Base-by-base conservation (phyloP, 441 rosid species). In the Rhodomyrtus psidioides region DNA sequence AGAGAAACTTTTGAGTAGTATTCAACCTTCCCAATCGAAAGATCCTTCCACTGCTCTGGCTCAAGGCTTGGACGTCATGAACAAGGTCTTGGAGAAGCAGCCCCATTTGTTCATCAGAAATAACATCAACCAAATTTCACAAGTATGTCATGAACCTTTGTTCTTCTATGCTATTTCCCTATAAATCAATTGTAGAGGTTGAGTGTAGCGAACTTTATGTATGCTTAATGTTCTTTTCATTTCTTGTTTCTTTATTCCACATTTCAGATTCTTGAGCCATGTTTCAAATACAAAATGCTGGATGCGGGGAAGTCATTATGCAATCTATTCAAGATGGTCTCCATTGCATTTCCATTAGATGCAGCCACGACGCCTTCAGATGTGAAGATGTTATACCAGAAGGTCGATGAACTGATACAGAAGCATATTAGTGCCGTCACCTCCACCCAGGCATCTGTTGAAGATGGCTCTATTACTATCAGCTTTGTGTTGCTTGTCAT, bases 21-120 rank as follows among this genome's bases (percentile, higher is more conserved):
- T 94, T 88, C 99, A 97, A 89, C 96, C 98, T 84, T 94, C 98
- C 84, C 99, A 97, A 90, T 92, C 98, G 9, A 94, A 95, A 90
- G 98, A 98, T 88, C 99, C 99, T 87, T 95, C 99, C 55, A 94
- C 98, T 51, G 95, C 98, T 84, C 98, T 96, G 90, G 94, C 97
- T 53, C 98, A 98, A 89, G 99, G 99, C 84, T 95, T 96, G 93
- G 98, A 96, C 88, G 98, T 98, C 88, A 96, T 98, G 99, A 98
- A 98, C 93, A 98, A 94, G 87, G 97, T 98, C 89, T 91, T 98
- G 89, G 99, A 98, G 91, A 96, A 96, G 92, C 99, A 98, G 89
- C 98, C 99, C 10, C 99, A 94, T 86, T 91, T 96, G 84, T 98
- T 98, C 91, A 94, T 96, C 84, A 93, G 92, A 90, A 98, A 98